Base-by-base conservation (phyloP, 345 rosid genomes). In the Aethionema arabicum region DNA sequence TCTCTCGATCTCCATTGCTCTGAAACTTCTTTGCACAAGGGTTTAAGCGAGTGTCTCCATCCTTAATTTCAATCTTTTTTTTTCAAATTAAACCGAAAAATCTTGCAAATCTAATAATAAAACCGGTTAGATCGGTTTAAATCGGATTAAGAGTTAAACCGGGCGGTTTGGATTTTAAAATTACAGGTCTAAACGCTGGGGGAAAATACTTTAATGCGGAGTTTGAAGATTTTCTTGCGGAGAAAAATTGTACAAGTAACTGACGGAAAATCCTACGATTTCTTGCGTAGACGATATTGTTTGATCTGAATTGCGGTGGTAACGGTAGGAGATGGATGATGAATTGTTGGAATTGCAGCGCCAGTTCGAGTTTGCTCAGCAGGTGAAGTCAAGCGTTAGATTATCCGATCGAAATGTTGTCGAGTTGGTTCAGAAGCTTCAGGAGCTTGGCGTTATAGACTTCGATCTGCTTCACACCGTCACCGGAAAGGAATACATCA, bases 391-490 rank as follows among this genome's bases (percentile, higher is more conserved):
- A 16, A 85, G 91, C 76, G 79, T 89, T 37, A 79, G 95, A 15
- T 77, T 92, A 49, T 92, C 95, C 38, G 98, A 92, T 16, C 78
- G 98, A 57, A 92, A 89, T 75, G 96, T 92, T 51, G 98, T 92
- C 71, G 98, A 92, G 63, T 80, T 92, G 79, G 93, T 92, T 59
- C 95, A 86, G 59, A 92, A 92, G 79, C 98, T 92, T 7, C 96
- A 89, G 7, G 93, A 92, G 77, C 93, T 92, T 68, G 79, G 65
- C 35, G 91, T 92, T 76, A 84, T 92, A 56, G 93, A 92, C 77
- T 92, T 92, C 82, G 91, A 89, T 70, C 98, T 92, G 66, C 96
- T 92, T 64, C 95, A 92, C 76, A 92, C 98, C 66, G 88, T 92
- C 71, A 79, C 96, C 46, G 98, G 98, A 59, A 89, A 89, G 54